Evolutionary conservation across 106 monocot genomes (phyloP).

Genomic region (Phalaenopsis equestris): DNA sequence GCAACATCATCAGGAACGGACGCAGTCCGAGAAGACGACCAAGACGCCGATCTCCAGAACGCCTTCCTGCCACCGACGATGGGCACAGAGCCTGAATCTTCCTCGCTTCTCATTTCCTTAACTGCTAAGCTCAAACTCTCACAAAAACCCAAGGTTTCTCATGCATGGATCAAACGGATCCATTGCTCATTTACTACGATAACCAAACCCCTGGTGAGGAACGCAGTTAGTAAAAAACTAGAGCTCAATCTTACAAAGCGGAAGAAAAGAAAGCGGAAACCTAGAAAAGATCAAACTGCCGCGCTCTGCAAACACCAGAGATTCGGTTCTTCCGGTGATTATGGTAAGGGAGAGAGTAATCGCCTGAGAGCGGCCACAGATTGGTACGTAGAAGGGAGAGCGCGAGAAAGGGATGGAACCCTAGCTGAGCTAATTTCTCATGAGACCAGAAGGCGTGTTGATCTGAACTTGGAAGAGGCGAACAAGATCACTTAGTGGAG

Average conservation of each 20-base stretch:
- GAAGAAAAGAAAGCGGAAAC: background rate
- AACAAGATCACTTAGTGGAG: background rate
- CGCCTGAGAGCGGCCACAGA: background rate
- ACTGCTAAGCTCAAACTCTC: background rate
- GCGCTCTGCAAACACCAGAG: background rate
- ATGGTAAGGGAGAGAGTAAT: background rate
- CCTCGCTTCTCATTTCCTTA: constrained; percentile 21
- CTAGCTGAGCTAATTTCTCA: background rate
- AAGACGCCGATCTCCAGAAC: constrained; percentile 83
- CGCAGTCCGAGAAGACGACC: constrained; percentile 61
- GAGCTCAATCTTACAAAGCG: background rate
- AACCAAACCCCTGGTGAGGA: background rate
- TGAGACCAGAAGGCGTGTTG: background rate
- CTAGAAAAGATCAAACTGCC: background rate
- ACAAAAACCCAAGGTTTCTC: background rate
- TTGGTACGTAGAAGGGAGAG: background rate
- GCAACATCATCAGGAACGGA: background rate
- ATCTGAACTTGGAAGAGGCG: background rate
- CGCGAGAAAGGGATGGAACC: background rate
- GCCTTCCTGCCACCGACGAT: constrained; percentile 23
- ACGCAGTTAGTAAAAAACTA: background rate
- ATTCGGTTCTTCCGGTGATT: background rate
- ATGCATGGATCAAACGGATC: background rate
- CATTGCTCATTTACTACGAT: background rate
- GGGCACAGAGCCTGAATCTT: constrained; percentile 7